Evolutionary conservation across 306 rosid species (phyloP).

Genomic region (Glycine soja): DNA sequence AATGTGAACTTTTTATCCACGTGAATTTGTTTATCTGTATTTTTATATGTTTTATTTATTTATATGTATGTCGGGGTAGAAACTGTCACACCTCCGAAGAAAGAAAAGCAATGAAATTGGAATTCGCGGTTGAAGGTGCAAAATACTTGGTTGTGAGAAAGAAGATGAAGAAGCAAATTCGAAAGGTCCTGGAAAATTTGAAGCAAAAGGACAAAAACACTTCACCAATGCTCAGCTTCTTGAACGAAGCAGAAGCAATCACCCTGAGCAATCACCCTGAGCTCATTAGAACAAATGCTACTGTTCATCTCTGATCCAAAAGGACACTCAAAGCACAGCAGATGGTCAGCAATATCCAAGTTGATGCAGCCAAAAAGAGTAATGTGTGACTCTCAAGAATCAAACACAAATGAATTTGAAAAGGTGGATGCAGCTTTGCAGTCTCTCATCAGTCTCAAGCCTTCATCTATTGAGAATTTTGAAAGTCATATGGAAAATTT

Average conservation of each 20-base stretch:
- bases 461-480: slow-evolving; percentile 39
- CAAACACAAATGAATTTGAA: slow-evolving; percentile 40
- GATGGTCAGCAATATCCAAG: slow-evolving; percentile 51
- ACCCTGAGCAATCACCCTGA: slow-evolving; percentile 34
- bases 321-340: slow-evolving; percentile 32
- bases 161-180: slow-evolving; percentile 39
- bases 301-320: slow-evolving; percentile 36
- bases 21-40: too few relatives aligned
- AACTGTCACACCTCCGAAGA: too few relatives aligned
- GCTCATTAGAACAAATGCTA: slow-evolving; percentile 41
- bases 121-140: slow-evolving; percentile 16
- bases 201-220: slow-evolving; percentile 20
- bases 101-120: slow-evolving; percentile 36
- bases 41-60: too few relatives aligned
- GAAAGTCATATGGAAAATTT: slow-evolving; percentile 39
- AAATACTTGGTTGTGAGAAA: slow-evolving; percentile 44
- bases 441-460: slow-evolving; percentile 28
- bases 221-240: slow-evolving; percentile 18
- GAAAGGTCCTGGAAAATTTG: slow-evolving; percentile 43
- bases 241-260: slow-evolving; percentile 44
- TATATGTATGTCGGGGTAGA: too few relatives aligned
- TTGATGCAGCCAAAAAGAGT: slow-evolving; percentile 42
- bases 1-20: too few relatives aligned
- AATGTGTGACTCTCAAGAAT: slow-evolving; percentile 30
- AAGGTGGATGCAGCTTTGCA: slow-evolving; percentile 45